A percentile compares a stretch with the other conserved stretches of the same genome.
These are phyloP conservation scores for Thecaphora frezii DNA, from an alignment of 1,284 basidiomycete species.

Conservation along the genomic window DNA sequence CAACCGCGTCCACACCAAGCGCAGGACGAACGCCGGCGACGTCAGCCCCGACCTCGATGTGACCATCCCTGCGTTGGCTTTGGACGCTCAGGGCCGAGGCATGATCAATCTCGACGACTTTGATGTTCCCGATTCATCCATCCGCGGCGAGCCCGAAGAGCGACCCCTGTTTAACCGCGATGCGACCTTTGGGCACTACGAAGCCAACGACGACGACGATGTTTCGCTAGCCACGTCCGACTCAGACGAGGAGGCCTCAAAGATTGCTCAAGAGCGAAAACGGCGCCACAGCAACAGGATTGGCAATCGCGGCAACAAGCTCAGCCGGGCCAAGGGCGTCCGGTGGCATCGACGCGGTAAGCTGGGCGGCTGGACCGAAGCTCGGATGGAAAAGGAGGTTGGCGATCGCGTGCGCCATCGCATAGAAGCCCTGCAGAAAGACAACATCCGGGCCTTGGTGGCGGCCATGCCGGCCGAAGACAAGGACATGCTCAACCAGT, in stretches of 20 bases:
- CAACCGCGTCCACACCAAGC: neutral
- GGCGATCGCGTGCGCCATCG: slow-evolving; percentile 36
- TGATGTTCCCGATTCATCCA: slow-evolving; percentile 26
- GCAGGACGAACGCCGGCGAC: neutral
- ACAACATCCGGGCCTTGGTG: slow-evolving; percentile 41
- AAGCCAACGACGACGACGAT: slow-evolving; percentile 3
- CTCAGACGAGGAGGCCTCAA: slow-evolving; percentile 37
- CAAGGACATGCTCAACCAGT: slow-evolving; percentile 27
- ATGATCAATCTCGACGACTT: slow-evolving; percentile 40
- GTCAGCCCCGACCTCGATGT: neutral
- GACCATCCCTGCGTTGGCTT: neutral
- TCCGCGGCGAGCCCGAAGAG: slow-evolving; percentile 24
- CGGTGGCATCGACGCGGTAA: slow-evolving; percentile 55
- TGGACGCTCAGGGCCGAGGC: neutral
- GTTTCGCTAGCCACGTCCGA: slow-evolving; percentile 21
- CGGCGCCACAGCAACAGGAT: slow-evolving; percentile 25
- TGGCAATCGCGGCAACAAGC: slow-evolving; percentile 56
- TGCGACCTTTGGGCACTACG: neutral
- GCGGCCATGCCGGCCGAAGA: slow-evolving; percentile 34
- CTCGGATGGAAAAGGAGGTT: slow-evolving; percentile 49
- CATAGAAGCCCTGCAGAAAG: slow-evolving; percentile 44
- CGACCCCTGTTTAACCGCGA: slow-evolving; percentile 14
- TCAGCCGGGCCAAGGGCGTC: slow-evolving; percentile 38
- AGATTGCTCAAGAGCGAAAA: slow-evolving; percentile 30
- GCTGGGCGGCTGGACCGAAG: slow-evolving; percentile 53